A percentile compares a stretch with the other conserved stretches of the same genome.
These are phyloP conservation scores for Trichophyton schoenleinii DNA, from an alignment of 2,329 filamentous ascomycete species.

Conservation along the genomic window DNA sequence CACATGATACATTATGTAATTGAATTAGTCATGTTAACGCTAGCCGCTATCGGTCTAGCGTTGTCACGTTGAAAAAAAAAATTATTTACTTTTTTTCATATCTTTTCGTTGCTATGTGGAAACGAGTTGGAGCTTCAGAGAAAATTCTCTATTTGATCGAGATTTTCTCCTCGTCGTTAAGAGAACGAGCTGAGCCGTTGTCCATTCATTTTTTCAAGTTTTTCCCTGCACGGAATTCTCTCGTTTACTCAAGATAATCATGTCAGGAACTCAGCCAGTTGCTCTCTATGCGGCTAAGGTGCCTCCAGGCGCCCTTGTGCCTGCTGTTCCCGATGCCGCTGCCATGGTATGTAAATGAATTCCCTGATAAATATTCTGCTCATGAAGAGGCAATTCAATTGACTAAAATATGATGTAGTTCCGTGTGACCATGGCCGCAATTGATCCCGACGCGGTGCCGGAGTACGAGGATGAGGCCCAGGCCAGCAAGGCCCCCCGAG, in stretches of 20 bases:
- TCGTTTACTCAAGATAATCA: conserved; percentile 14
- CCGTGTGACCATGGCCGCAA: conserved; percentile 95
- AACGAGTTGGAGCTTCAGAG: neutral
- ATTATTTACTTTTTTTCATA: neutral
- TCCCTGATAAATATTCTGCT: conserved; percentile 18
- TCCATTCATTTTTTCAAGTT: neutral
- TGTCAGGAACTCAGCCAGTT: conserved; percentile 47
- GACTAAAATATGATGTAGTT: conserved; percentile 45
- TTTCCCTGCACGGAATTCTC: neutral
- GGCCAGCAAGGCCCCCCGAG: conserved; percentile 52
- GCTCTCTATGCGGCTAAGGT: conserved; percentile 88
- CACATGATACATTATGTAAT: neutral
- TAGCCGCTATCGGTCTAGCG: neutral
- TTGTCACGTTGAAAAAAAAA: neutral
- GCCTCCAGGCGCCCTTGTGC: conserved; percentile 71
- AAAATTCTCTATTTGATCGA: conserved; percentile 3
- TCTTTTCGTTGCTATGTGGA: neutral
- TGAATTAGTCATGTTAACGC: neutral
- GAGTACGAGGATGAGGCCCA: conserved; percentile 53
- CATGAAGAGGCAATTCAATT: neutral
- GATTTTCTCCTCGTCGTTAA: neutral
- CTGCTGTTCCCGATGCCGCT: conserved; percentile 64
- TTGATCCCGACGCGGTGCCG: conserved; percentile 72
- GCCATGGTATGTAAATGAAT: conserved; percentile 56
- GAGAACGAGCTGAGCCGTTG: neutral